Evolutionary conservation across 768 basidiomycete species (phyloP), one percentile per base, ranked within the genome.

Genomic region (Lactifluus piperatus): DNA sequence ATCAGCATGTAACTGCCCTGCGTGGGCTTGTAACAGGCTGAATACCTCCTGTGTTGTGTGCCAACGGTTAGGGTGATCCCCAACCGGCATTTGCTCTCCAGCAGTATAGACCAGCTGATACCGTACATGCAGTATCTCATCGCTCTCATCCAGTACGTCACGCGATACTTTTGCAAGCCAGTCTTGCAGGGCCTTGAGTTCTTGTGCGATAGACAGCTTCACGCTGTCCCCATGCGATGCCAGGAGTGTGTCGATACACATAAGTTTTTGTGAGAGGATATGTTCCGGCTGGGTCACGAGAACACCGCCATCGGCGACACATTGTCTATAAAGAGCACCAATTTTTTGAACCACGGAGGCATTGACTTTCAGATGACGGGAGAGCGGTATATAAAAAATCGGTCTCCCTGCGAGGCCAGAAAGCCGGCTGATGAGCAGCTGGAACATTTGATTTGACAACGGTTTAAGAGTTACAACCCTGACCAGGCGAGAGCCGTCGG

Each of bases 401-500:
- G 74, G 76, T 13, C 79, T 72, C 57, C 80, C 74, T 1, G 67
- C 60, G 9, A 82, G 73, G 7, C 77, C 75, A 43, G 73, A 68
- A 2, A 82, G 67, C 5, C 75, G 72, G n/a, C 76, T 70, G 0
- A 68, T 70, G 2, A 82, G 72, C 16, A 78, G 62, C 13, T 76
- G 72, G 62, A 81, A 79, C 76, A 79, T 81, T 52, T 79, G 78
- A 1, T 65, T 66, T 0, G 71, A 83, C 68, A 29, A 83, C 73
- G 37, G 37, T 8, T 39, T 39, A 5, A 39, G 37, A 39, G 37
- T 39, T 18, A 39, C 37, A 18, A 39, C 8, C 81, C 74, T 36
- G 34, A 75, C 76, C 1, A 82, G 70, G 22, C 68, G 72, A 0
- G 69, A 16, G 0, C 77, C 73, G 62, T 81, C 71, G 0, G 81